These are phyloP conservation scores for Termitomyces sp. DNA, from an alignment of 768 basidiomycete genomes.

Conservation along the genomic window DNA sequence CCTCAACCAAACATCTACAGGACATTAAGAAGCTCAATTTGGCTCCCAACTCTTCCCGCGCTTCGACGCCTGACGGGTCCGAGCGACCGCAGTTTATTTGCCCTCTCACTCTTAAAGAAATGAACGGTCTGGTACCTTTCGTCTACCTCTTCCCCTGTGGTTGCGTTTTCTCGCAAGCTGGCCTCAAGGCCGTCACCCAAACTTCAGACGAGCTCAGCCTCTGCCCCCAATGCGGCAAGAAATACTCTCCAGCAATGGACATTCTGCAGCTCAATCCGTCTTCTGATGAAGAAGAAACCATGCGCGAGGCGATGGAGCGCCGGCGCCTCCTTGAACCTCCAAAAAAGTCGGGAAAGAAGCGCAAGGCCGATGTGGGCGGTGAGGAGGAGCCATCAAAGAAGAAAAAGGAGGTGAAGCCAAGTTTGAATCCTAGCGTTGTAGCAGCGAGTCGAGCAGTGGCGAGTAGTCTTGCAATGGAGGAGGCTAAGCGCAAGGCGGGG, in stretches of 20 bases:
- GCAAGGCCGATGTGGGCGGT: constrained; percentile 33
- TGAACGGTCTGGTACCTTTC: constrained; percentile 89
- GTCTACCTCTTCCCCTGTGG: constrained; percentile 84
- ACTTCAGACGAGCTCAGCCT: constrained; percentile 39
- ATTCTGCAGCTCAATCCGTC: constrained; percentile 66
- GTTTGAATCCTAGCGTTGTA: constrained; percentile 47
- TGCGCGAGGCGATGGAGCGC: constrained; percentile 52
- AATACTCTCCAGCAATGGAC: constrained; percentile 55
- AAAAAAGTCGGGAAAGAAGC: constrained; percentile 53
- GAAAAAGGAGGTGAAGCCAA: constrained; percentile 35
- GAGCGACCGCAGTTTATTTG: constrained; percentile 77
- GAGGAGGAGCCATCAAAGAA: constrained; percentile 41
- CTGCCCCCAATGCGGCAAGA: constrained; percentile 75
- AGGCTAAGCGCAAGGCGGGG: constrained; percentile 72
- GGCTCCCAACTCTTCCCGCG: constrained; percentile 61
- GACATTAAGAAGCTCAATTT: constrained; percentile 82
- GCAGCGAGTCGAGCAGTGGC: constrained; percentile 63
- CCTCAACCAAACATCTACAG: constrained; percentile 29
- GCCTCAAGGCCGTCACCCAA: constrained; percentile 60
- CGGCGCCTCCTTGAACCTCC: constrained; percentile 48
- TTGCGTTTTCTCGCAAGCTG: constrained; percentile 86
- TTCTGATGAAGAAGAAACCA: constrained; percentile 55
- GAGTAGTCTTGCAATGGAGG: constrained; percentile 71
- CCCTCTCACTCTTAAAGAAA: constrained; percentile 88
- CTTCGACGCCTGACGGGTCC: constrained; percentile 34